Conservation (phyloP, 352 stramenopile genomes). For the Elongisporangium undulatum region DNA sequence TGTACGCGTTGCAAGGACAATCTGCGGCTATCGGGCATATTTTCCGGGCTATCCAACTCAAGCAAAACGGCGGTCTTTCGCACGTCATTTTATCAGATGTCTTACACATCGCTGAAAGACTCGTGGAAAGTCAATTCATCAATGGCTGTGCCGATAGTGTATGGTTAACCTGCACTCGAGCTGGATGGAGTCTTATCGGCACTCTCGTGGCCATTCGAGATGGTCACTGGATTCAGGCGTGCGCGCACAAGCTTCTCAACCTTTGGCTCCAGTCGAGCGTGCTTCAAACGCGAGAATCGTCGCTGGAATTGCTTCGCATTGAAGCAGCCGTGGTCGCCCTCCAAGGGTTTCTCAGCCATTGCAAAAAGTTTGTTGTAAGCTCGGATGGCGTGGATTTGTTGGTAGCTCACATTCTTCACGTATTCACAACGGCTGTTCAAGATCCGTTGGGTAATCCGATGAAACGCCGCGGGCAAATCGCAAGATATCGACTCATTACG, state of each 20-base stretch:
- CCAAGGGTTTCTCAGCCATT: slow-evolving; percentile 49
- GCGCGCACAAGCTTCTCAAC: slow-evolving; percentile 52
- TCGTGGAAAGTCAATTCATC: slow-evolving; percentile 79
- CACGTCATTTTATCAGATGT: slow-evolving; percentile 56
- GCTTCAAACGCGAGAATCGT: slow-evolving; percentile 75
- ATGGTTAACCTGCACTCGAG: slow-evolving; percentile 84
- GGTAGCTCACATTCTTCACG: slow-evolving; percentile 63
- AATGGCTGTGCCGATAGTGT: slow-evolving; percentile 74
- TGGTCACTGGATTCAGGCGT: slow-evolving; percentile 50
- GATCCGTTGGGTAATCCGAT: slow-evolving; percentile 63
- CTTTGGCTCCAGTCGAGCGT: slow-evolving; percentile 78
- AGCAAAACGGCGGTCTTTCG: slow-evolving; percentile 39
- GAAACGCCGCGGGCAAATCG: slow-evolving; percentile 78
- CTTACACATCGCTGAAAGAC: slow-evolving; percentile 57
- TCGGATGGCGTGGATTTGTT: slow-evolving; percentile 50
- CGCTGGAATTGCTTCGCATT: slow-evolving; percentile 76
- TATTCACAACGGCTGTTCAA: slow-evolving; percentile 55
- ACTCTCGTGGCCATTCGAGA: slow-evolving; percentile 67
- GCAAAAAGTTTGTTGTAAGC: slow-evolving; percentile 19
- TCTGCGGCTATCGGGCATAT: slow-evolving; percentile 66
- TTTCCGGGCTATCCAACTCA: slow-evolving; percentile 41
- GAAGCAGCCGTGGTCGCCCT: slow-evolving; percentile 74
- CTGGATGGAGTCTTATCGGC: slow-evolving; percentile 73
- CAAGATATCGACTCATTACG: slow-evolving; percentile 66
- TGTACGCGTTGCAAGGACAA: slow-evolving; percentile 77